These are phyloP conservation scores for Austropuccinia psidii DNA, from an alignment of 1,284 basidiomycete species.

Conservation along the genomic window DNA sequence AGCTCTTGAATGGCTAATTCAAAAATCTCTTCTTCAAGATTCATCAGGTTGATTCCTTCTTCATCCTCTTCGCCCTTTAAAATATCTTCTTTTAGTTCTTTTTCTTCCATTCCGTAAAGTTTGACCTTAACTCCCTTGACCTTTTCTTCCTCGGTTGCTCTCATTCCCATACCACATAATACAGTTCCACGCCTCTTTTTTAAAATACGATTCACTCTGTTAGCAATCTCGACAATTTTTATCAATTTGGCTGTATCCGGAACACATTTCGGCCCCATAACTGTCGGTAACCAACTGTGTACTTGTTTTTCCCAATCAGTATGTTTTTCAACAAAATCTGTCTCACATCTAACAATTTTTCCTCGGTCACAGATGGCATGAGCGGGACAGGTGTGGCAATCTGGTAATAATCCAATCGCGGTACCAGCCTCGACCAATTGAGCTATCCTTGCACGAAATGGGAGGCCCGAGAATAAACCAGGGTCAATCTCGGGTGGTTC, in stretches of 20 bases:
- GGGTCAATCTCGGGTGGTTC: constrained; percentile 50
- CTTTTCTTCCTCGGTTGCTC: constrained; percentile 41
- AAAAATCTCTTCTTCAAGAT: constrained; percentile 65
- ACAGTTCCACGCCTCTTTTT: constrained; percentile 62
- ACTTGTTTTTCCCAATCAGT: constrained; percentile 61
- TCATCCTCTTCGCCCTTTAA: constrained; percentile 47
- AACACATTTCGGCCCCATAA: constrained; percentile 68
- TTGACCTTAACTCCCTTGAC: constrained; percentile 35
- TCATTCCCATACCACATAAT: constrained; percentile 56
- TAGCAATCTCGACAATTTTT: constrained; percentile 68
- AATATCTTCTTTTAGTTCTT: constrained; percentile 39
- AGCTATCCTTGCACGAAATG: constrained; percentile 43
- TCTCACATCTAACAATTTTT: constrained; percentile 61
- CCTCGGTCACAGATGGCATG: constrained; percentile 65
- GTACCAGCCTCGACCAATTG: constrained; percentile 53
- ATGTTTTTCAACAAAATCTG: constrained; percentile 63
- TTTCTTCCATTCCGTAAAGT: constrained; percentile 41
- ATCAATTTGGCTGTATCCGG: constrained; percentile 73
- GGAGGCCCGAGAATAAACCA: constrained; percentile 57
- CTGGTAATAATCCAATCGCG: constrained; percentile 54
- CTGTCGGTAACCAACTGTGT: constrained; percentile 67
- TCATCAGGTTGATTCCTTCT: constrained; percentile 41
- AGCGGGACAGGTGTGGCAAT: constrained; percentile 76
- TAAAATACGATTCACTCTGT: constrained; percentile 62
- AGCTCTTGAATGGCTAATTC: constrained; percentile 74